A percentile compares a stretch with the other conserved stretches of the same genome.
Conservation (phyloP, 2,329 filamentous ascomycete genomes). For the Colletotrichum melonis region DNA sequence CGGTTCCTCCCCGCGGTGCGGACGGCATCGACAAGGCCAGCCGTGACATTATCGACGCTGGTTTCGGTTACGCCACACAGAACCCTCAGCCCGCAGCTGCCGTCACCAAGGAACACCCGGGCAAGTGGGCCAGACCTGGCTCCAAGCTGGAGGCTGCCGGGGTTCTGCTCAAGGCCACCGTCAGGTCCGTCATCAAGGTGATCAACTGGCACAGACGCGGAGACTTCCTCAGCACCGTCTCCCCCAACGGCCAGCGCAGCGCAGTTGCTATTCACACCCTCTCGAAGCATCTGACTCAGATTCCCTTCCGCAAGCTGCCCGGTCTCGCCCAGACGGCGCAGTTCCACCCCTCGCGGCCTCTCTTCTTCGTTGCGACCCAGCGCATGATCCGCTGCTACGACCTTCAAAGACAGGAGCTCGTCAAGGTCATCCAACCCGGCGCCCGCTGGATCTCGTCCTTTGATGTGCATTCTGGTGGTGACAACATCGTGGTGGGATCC, state of each 20-base stretch:
- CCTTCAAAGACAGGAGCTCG: conserved; percentile 87
- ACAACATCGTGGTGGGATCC: conserved; percentile 93
- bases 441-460: conserved; percentile 94
- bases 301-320: conserved; percentile 85
- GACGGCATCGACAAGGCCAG: conserved; percentile 80
- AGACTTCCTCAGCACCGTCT: conserved; percentile 94
- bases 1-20: conserved; percentile 80
- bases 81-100: conserved; percentile 66
- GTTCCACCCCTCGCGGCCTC: conserved; percentile 92
- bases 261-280: conserved; percentile 95
- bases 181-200: conserved; percentile 84
- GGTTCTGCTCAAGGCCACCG: conserved; percentile 82
- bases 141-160: conserved; percentile 79
- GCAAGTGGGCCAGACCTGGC: conserved; percentile 86
- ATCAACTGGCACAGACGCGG: conserved; percentile 94
- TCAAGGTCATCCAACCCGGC: conserved; percentile 94
- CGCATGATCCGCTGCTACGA: conserved; percentile 95
- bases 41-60: conserved; percentile 82
- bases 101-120: conserved; percentile 78
- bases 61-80: conserved; percentile 92
- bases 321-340: conserved; percentile 87
- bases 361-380: conserved; percentile 97
- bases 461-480: conserved; percentile 91
- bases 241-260: conserved; percentile 79
- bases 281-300: conserved; percentile 93